Evolutionary conservation across 2,329 filamentous ascomycete species (phyloP).

Genomic region (Emydomyces testavorans): DNA sequence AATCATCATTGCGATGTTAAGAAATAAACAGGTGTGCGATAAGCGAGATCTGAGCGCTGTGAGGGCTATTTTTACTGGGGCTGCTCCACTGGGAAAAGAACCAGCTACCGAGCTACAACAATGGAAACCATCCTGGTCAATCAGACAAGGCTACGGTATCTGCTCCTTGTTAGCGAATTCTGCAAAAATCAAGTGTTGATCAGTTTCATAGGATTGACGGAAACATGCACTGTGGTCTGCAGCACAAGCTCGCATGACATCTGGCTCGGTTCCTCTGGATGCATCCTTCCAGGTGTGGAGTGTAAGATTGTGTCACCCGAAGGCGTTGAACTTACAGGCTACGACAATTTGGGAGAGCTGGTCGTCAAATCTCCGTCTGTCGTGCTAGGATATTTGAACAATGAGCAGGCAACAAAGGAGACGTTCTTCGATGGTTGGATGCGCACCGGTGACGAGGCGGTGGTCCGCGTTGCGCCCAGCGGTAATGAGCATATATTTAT

Average conservation of each 20-base stretch:
- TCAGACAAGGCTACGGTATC: slow-evolving; percentile 61
- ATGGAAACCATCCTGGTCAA: slow-evolving; percentile 51
- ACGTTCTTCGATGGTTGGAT: slow-evolving; percentile 70
- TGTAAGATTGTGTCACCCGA: slow-evolving; percentile 57
- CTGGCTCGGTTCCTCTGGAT: slow-evolving; percentile 60
- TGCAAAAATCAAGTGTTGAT: background rate
- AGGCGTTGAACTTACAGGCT: slow-evolving; percentile 56
- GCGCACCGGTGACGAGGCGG: slow-evolving; percentile 73
- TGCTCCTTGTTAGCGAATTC: background rate
- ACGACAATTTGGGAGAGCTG: slow-evolving; percentile 69
- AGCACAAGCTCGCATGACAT: slow-evolving; percentile 50
- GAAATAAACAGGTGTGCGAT: slow-evolving; percentile 47
- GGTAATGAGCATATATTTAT: slow-evolving; percentile 76
- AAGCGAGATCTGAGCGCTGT: slow-evolving; percentile 64
- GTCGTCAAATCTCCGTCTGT: slow-evolving; percentile 66
- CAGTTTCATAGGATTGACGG: slow-evolving; percentile 51
- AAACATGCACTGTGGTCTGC: slow-evolving; percentile 60
- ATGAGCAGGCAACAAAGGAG: slow-evolving; percentile 68
- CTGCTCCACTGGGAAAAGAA: slow-evolving; percentile 65
- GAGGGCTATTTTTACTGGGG: slow-evolving; percentile 56
- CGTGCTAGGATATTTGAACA: slow-evolving; percentile 74
- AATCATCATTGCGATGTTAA: slow-evolving; percentile 66
- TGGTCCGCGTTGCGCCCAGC: slow-evolving; percentile 50
- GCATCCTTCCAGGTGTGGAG: slow-evolving; percentile 52
- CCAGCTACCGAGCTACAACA: slow-evolving; percentile 53